phyloP scores from a whole-genome alignment of 192 early-diverging fungal genomes.

The Umbelopsis isabellina region DNA sequence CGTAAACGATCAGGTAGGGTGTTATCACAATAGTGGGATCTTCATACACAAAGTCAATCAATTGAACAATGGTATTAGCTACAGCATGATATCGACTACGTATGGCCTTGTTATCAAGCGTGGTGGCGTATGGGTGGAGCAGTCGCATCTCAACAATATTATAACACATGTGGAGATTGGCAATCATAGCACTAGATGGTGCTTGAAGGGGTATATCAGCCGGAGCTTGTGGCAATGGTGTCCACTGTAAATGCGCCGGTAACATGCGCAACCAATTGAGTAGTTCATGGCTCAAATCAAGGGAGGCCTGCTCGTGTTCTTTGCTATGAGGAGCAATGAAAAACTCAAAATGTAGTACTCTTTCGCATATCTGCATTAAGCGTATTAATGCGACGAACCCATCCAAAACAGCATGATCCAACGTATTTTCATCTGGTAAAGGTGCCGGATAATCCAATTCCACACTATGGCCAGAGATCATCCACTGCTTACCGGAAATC shows the following conservation, averaged over 20 bases:
- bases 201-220: not conserved
- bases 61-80: constrained; percentile 20
- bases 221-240: not conserved
- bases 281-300: constrained; percentile 32
- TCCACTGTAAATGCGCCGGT: constrained; percentile 34
- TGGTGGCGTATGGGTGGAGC: constrained; percentile 19
- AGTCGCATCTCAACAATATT: constrained; percentile 33
- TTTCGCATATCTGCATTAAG: constrained; percentile 37
- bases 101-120: not conserved
- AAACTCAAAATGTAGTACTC: constrained; percentile 19
- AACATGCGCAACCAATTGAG: constrained; percentile 27
- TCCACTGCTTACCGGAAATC: constrained; percentile 31
- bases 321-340: constrained; percentile 26
- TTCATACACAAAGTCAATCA: constrained; percentile 22
- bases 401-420: constrained; percentile 29
- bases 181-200: constrained; percentile 24
- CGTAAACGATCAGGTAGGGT: not conserved
- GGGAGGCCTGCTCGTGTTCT: constrained; percentile 30
- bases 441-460: constrained; percentile 32
- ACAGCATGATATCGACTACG: constrained; percentile 13
- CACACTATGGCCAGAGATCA: constrained; percentile 26
- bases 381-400: constrained; percentile 30
- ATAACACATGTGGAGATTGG: constrained; percentile 30
- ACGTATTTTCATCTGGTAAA: constrained; percentile 31
- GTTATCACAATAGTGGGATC: constrained; percentile 6